A percentile compares a stretch with the other conserved stretches of the same genome.
phyloP scores from a whole-genome alignment of 768 basidiomycete species.

The Pleurotus platypus region DNA sequence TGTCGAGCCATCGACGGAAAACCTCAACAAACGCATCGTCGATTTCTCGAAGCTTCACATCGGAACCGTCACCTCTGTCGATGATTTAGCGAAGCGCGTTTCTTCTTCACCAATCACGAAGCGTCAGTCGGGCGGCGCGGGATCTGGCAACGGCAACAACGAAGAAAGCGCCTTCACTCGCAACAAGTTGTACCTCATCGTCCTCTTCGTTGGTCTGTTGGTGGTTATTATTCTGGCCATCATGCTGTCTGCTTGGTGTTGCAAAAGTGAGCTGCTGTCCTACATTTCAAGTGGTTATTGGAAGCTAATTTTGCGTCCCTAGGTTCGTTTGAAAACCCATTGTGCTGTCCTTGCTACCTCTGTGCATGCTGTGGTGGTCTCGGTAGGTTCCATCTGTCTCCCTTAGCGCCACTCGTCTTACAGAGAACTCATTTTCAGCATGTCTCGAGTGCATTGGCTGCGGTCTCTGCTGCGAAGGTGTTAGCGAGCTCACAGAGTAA shows the following conservation, averaged over 20 bases:
- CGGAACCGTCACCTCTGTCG: background rate
- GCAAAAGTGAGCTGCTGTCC: conserved; percentile 36
- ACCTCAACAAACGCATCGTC: background rate
- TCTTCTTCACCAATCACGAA: background rate
- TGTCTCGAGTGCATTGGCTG: conserved; percentile 69
- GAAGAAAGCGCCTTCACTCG: background rate
- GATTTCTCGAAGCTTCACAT: background rate
- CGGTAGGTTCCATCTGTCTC: conserved; percentile 29
- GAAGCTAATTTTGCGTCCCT: background rate
- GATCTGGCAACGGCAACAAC: background rate
- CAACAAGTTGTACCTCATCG: conserved; percentile 45
- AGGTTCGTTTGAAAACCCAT: conserved; percentile 58
- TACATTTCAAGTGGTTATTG: background rate
- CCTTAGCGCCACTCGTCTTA: background rate
- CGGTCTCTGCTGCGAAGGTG: too few relatives aligned
- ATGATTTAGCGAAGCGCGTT: background rate
- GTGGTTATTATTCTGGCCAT: conserved; percentile 51
- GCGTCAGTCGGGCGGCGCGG: background rate
- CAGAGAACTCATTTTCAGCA: conserved; percentile 27
- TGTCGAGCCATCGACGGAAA: background rate
- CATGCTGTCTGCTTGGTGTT: conserved; percentile 66
- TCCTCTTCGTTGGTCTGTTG: conserved; percentile 61
- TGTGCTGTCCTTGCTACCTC: conserved; percentile 68
- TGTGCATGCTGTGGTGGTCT: conserved; percentile 73
- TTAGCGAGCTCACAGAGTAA: background rate